phyloP scores from a whole-genome alignment of 1,139 yeast genomes.

The Yamadazyma conglobata region DNA sequence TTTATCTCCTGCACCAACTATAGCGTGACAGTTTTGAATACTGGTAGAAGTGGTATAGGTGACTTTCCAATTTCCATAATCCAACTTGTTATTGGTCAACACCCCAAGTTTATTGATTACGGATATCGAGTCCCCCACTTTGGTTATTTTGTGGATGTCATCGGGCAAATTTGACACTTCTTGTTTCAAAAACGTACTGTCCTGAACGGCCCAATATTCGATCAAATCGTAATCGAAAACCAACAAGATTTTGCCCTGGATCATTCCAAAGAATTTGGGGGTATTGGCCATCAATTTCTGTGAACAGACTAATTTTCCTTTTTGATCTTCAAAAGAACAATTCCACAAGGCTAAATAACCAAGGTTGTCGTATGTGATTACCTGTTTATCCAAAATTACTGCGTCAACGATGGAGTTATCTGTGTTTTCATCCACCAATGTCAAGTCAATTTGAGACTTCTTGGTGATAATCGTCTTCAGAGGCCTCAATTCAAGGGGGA shows the following conservation, averaged over 20 bases:
- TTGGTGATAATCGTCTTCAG: conserved; percentile 31
- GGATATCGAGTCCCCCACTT: conserved; percentile 53
- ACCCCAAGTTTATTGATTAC: conserved; percentile 55
- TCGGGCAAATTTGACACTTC: conserved; percentile 11
- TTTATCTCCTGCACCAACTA: conserved; percentile 75
- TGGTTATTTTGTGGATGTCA: conserved; percentile 55
- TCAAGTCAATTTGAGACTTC: conserved; percentile 28
- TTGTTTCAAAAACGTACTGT: background rate
- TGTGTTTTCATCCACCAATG: conserved; percentile 6
- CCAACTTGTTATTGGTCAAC: conserved; percentile 36
- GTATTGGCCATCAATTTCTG: conserved; percentile 12
- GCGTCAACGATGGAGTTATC: conserved; percentile 29
- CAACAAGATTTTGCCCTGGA: conserved; percentile 14
- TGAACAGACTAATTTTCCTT: conserved; percentile 24
- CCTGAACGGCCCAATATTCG: conserved; percentile 29
- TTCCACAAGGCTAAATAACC: conserved; percentile 64
- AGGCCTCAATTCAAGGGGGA: conserved; percentile 33
- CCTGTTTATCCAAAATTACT: conserved; percentile 33
- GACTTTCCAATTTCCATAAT: conserved; percentile 45
- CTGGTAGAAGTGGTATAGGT: conserved; percentile 54
- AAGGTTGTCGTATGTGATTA: conserved; percentile 53
- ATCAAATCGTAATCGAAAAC: conserved; percentile 25
- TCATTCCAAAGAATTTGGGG: conserved; percentile 28
- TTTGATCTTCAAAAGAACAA: conserved; percentile 38
- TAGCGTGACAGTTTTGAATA: conserved; percentile 45